Evolutionary conservation across 2,329 filamentous ascomycete species (phyloP).

Genomic region (Teratosphaeria nubilosa): DNA sequence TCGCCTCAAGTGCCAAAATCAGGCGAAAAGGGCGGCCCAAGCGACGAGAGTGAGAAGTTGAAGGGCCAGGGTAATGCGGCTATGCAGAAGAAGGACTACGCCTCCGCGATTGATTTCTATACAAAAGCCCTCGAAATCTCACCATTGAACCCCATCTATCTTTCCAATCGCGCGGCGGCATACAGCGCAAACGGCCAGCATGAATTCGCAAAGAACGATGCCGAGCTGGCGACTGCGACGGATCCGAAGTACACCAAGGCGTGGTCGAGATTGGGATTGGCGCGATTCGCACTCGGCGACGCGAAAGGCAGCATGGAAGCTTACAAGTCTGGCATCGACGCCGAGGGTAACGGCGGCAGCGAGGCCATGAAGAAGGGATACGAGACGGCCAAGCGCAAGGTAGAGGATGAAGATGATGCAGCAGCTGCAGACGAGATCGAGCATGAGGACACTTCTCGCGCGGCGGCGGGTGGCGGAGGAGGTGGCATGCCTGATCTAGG

Average conservation of each 20-base stretch:
- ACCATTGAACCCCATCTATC: constrained; percentile 86
- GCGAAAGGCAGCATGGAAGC: constrained; percentile 88
- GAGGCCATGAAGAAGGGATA: constrained; percentile 96
- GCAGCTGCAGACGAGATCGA: constrained; percentile 24
- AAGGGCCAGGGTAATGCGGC: constrained; percentile 89
- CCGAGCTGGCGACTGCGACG: constrained; percentile 76
- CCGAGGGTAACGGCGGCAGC: constrained; percentile 86
- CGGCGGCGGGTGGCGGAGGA: constrained; percentile 24
- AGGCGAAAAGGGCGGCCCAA: constrained; percentile 35
- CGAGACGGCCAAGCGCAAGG: constrained; percentile 81
- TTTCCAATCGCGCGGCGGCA: constrained; percentile 92
- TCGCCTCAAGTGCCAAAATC: constrained; percentile 29
- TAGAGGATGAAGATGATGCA: constrained; percentile 59
- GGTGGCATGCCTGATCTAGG: constrained; percentile 36
- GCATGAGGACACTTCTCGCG: constrained; percentile 15
- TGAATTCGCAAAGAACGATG: constrained; percentile 72
- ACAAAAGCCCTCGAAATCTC: constrained; percentile 72
- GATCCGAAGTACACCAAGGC: constrained; percentile 96
- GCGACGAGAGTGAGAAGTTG: constrained; percentile 73
- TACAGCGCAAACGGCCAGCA: constrained; percentile 80
- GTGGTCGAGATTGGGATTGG: constrained; percentile 87
- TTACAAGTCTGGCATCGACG: constrained; percentile 83
- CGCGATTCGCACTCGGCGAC: constrained; percentile 83
- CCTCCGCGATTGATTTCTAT: constrained; percentile 72
- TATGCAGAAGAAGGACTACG: constrained; percentile 91